Conservation (phyloP, 1,284 basidiomycete genomes). For the Moesziomyces parantarcticus region DNA sequence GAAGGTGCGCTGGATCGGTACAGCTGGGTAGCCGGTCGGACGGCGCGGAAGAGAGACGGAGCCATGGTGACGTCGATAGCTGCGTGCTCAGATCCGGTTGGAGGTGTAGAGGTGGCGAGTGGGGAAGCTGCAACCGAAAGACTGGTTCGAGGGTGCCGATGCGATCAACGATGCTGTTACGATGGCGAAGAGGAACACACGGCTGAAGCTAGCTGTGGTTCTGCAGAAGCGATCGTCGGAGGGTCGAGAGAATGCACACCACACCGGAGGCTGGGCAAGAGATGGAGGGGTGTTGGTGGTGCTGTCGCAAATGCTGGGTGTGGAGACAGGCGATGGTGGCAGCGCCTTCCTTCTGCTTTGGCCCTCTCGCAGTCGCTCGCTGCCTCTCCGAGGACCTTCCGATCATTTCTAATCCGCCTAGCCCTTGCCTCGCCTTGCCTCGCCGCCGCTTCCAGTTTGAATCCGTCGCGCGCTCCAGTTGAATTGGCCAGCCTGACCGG, state of each 20-base stretch:
- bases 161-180: background rate
- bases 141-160: too few species aligned
- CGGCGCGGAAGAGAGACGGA: slow-evolving; percentile 43
- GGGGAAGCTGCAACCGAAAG: background rate
- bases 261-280: slow-evolving; percentile 5
- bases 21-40: slow-evolving; percentile 39
- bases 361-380: background rate
- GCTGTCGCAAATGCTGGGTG: slow-evolving; percentile 1
- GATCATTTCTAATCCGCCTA: slow-evolving; percentile 42
- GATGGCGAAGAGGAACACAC: background rate
- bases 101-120: slow-evolving; percentile 16
- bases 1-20: slow-evolving; percentile 36
- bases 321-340: slow-evolving; percentile 10
- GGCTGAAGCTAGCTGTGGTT: background rate
- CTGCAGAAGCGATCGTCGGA: background rate
- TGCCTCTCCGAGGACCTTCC: slow-evolving; percentile 26
- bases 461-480: slow-evolving; percentile 4
- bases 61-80: slow-evolving; percentile 25
- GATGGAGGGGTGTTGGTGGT: slow-evolving; percentile 15
- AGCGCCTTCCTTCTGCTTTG: slow-evolving; percentile 1
- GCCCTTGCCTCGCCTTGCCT: background rate
- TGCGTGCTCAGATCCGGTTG: background rate
- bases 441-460: background rate
- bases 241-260: slow-evolving; percentile 6
- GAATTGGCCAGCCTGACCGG: background rate